Base-by-base conservation (phyloP, 1,284 basidiomycete species). In the Sporisorium sorghi region DNA sequence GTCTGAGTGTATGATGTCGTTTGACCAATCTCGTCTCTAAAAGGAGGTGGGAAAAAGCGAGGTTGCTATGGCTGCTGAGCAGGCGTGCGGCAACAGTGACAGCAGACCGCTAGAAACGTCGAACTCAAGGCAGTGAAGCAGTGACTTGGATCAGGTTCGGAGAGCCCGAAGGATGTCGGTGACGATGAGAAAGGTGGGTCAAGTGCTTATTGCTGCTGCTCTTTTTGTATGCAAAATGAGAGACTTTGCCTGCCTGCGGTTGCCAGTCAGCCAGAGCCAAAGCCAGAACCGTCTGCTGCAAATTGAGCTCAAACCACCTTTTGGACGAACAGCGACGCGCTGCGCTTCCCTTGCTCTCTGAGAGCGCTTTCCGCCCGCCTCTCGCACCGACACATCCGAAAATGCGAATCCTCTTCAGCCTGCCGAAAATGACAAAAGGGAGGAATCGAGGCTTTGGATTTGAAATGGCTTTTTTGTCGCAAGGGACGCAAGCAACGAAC, bases 341-440 rank as follows among this genome's bases (percentile, higher is more conserved):
- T 15, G n/a, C n/a, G 15, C 15, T 15, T 12, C 14, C 17, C 44
- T 46, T 15, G 1, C 28, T 46, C n/a, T n/a, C 17, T 17, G 26
- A 19, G 19, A 30, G 24, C 24, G 37, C 50, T 26, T 19, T 39
- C 23, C 28, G 43, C 30, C 30, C 53, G 37, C 59, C 11, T 11
- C 6, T 32, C 30, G 9, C 12, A 37, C 35, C 59, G 59, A 46
- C 59, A 62, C 59, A 50, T 62, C 53, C 59, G 60, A 63, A 62
- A 63, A 32, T 11, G 21, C 23, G 14, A 50, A 24, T n/a, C 14
- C 35, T 37, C 35, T 24, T 6, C 17, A 33, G 32, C 48, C 28
- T 23, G 46, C 46, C 28, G 23, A 44, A 37, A 37, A n/a, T n/a
- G n/a, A n/a, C n/a, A n/a, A n/a, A n/a, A n/a, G n/a, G n/a, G n/a